Conservation (phyloP, 805 yeast species). For the Starmerella floricola region DNA sequence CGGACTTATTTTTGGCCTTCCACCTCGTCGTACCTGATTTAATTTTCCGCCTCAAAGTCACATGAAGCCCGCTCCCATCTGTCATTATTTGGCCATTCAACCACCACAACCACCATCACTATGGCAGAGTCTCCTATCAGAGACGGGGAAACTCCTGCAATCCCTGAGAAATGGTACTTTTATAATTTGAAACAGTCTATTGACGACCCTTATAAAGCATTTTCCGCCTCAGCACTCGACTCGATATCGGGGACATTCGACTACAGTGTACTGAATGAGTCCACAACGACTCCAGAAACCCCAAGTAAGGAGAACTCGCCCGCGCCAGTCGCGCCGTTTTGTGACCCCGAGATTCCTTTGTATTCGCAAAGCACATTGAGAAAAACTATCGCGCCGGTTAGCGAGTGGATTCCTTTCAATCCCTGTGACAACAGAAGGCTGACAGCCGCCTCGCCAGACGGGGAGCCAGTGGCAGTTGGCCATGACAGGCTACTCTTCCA, state of each 20-base stretch:
- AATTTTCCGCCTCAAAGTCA: neutral
- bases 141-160: neutral
- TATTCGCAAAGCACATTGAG: constrained; percentile 23
- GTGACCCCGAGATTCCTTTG: constrained; percentile 2
- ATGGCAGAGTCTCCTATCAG: neutral
- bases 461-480: constrained; percentile 26
- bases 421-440: constrained; percentile 29
- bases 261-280: neutral
- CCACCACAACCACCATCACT: too few relatives aligned
- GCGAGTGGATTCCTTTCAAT: constrained; percentile 31
- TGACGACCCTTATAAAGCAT: constrained; percentile 18
- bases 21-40: too few relatives aligned
- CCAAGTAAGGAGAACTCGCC: neutral
- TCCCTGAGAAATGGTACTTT: constrained; percentile 19
- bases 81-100: neutral
- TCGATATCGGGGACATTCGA: constrained; percentile 6
- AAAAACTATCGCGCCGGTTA: constrained; percentile 23
- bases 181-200: constrained; percentile 19
- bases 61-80: neutral
- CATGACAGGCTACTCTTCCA: constrained; percentile 25
- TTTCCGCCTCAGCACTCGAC: constrained; percentile 12
- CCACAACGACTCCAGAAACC: neutral
- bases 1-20: too few relatives aligned
- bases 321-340: neutral
- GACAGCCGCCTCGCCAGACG: constrained; percentile 12